A percentile compares a stretch with the other conserved stretches of the same genome.
phyloP scores from a whole-genome alignment of 2,329 filamentous ascomycete genomes.

The Rutstroemia sp. region DNA sequence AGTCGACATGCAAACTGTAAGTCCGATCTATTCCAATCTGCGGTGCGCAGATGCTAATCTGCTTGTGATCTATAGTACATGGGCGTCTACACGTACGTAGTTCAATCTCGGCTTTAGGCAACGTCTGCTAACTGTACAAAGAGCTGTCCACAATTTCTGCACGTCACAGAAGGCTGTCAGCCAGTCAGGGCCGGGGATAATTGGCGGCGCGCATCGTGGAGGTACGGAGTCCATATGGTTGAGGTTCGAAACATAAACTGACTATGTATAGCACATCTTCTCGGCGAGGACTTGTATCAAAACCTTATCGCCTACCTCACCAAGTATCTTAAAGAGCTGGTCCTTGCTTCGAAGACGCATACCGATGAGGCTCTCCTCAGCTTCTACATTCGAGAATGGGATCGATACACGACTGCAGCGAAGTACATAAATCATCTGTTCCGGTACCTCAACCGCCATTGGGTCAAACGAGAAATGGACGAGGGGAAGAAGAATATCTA shows the following conservation, averaged over 20 bases:
- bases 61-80: conserved; percentile 57
- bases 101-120: conserved; percentile 9
- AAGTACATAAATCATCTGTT: conserved; percentile 98
- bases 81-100: conserved; percentile 79
- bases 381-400: conserved; percentile 97
- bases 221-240: conserved; percentile 39
- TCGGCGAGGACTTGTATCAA: conserved; percentile 93
- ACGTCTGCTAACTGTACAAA: conserved; percentile 37
- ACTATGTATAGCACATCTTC: conserved; percentile 65
- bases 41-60: conserved; percentile 6
- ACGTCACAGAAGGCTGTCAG: conserved; percentile 90
- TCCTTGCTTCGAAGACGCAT: conserved; percentile 67
- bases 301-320: conserved; percentile 83
- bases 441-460: conserved; percentile 92
- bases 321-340: conserved; percentile 63
- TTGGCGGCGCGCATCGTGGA: conserved; percentile 59
- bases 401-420: conserved; percentile 86
- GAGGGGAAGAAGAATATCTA: conserved; percentile 98
- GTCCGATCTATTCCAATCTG: conserved; percentile 23
- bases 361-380: conserved; percentile 81
- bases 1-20: conserved; percentile 82
- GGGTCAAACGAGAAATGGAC: conserved; percentile 98
- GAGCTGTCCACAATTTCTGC: conserved; percentile 96
- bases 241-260: conserved; percentile 11
- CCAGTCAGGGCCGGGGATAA: conserved; percentile 37